Evolutionary conservation across 768 basidiomycete species (phyloP).

Genomic region (Tylopilus plumbeoviolaceoides): DNA sequence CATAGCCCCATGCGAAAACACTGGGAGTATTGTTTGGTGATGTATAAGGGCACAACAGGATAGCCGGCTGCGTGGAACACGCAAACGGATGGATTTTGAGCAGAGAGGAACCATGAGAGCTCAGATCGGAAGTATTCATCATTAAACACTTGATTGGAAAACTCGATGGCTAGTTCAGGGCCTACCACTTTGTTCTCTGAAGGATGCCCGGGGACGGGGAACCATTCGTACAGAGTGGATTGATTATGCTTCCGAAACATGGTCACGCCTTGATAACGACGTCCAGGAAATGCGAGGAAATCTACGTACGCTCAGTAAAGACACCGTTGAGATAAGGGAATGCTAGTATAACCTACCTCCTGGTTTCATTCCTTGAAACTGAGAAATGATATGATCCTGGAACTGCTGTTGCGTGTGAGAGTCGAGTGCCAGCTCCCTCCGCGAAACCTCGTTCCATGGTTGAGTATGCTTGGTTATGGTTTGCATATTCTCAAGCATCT

Average conservation of each 20-base stretch:
- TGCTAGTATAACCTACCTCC: not conserved
- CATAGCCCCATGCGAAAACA: not conserved
- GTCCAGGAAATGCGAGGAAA: not conserved
- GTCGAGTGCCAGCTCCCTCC: too few relatives aligned
- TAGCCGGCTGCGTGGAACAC: not conserved
- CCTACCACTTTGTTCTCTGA: not conserved
- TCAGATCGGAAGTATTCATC: not conserved
- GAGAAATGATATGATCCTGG: not conserved
- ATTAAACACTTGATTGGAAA: not conserved
- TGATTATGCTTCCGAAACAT: not conserved
- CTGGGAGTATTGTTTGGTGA: not conserved
- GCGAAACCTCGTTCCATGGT: too few relatives aligned
- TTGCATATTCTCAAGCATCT: not conserved
- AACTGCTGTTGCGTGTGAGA: too few relatives aligned
- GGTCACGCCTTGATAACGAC: too few relatives aligned
- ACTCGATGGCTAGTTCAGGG: not conserved
- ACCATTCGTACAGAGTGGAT: not conserved
- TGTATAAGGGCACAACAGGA: not conserved
- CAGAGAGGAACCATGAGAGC: not conserved
- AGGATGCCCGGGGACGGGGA: not conserved
- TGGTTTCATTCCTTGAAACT: not conserved
- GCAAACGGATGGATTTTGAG: too few relatives aligned
- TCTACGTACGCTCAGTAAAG: not conserved
- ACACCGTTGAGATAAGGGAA: too few relatives aligned
- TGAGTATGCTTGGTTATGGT: not conserved